Base-by-base conservation (phyloP, 2,329 filamentous ascomycete genomes). In the Venturia oleaginea region DNA sequence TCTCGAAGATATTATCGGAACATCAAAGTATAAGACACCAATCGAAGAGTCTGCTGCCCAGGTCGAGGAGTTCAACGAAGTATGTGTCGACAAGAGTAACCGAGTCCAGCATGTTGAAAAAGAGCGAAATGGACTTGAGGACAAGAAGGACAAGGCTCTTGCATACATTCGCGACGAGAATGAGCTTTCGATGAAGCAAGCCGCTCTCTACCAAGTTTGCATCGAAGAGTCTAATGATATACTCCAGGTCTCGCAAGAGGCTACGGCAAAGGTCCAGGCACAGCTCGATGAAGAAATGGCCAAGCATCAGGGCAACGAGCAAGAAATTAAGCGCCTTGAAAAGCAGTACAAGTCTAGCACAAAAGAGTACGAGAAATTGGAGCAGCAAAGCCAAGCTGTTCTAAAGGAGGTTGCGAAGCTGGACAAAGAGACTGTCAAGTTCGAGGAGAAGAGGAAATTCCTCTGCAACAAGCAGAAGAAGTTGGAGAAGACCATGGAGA, bases 21-120 rank as follows among this genome's bases (percentile, higher is more conserved):
- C 94, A 0, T 97, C 94, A 6, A 97, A 96, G 74, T 99, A 99
- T 80, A 99, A 99, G 78, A 85, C 89, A 0, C 93, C 94, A 0
- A 99, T 99, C 67, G 94, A 99, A 70, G 94, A 99, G 77, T 88
- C 92, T 0, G 93, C 92, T 0, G 79, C 88, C 1, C 91, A 97
- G 75, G 91, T 96, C 0, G 94, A 99, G 76, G 87, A 86, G 0
- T 83, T 97, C 64, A 99, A 99, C 72, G 94, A 99, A 71, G 85
- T 96, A 2, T 99, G 94, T 72, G 82, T 91, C 70, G 94, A 99
- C 76, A 99, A 99, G 80, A 96, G 90, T 69, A 90, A 87, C 42
- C 90, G 95, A 67, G 94, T 99, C 1, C 92, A 97, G 76, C 93
- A 97, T 71, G 94, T 99, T 0, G 94, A 99, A 75, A 99, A 97